phyloP scores from a whole-genome alignment of 306 rosid species.

The Trifolium repens region DNA sequence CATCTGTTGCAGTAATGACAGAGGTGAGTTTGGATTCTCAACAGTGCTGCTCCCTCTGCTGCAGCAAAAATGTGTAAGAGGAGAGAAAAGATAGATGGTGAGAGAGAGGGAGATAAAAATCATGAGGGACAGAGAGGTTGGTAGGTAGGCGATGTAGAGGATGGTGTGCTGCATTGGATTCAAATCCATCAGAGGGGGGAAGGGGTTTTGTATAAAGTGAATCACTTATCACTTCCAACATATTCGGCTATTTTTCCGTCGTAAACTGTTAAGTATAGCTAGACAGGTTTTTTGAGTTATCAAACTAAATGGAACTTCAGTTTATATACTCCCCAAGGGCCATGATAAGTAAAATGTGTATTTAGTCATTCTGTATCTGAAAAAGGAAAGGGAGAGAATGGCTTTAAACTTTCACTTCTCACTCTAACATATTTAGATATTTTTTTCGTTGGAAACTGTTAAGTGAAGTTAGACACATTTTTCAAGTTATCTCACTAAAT shows the following conservation, averaged over 20 bases:
- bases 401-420: conserved; percentile 3
- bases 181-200: not conserved
- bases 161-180: not conserved
- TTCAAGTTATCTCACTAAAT: conserved; percentile 17
- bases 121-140: not conserved
- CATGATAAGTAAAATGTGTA: conserved; percentile 26
- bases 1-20: conserved; percentile 98
- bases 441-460: conserved; percentile 24
- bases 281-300: conserved; percentile 22
- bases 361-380: conserved; percentile 31
- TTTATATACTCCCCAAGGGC: conserved; percentile 2
- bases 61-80: not conserved
- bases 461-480: conserved; percentile 17
- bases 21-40: conserved; percentile 60
- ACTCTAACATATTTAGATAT: not conserved
- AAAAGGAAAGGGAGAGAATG: not conserved
- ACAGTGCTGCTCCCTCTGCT: not conserved
- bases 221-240: not conserved
- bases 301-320: conserved; percentile 13
- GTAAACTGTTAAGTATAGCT: conserved; percentile 29
- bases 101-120: not conserved
- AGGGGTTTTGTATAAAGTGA: conserved; percentile 18
- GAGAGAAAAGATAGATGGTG: not conserved
- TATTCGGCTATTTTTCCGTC: not conserved
- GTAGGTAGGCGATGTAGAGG: not conserved